Conservation (phyloP, 2,329 filamentous ascomycete genomes). For the Aspergillus carbonarius region DNA sequence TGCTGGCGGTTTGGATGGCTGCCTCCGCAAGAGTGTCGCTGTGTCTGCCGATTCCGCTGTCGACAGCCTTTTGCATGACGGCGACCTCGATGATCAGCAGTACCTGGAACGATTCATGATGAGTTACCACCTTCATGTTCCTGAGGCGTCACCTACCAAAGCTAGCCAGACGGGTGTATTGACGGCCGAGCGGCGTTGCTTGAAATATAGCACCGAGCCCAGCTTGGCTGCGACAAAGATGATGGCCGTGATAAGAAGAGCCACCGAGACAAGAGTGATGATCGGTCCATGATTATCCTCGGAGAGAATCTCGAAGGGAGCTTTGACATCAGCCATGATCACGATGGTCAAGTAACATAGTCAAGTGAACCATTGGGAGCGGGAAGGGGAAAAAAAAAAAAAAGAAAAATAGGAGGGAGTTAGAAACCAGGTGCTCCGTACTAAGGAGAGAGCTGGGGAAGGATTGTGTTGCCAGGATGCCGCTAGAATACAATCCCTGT, state of each 20-base stretch:
- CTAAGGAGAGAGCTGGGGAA: background rate
- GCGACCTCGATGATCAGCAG: conserved; percentile 9
- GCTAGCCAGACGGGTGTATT: conserved; percentile 17
- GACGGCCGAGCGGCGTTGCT: conserved; percentile 12
- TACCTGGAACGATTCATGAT: background rate
- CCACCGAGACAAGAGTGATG: conserved; percentile 14
- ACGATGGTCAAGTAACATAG: background rate
- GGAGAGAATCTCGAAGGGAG: conserved; percentile 11
- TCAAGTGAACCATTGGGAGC: background rate
- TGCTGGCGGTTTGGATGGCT: conserved; percentile 6
- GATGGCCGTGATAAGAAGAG: conserved; percentile 13
- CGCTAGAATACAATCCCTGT: background rate
- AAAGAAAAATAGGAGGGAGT: background rate
- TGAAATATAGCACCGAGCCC: conserved; percentile 17
- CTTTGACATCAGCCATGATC: conserved; percentile 8
- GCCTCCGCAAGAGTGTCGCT: background rate
- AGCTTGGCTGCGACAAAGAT: conserved; percentile 15
- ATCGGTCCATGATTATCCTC: conserved; percentile 12
- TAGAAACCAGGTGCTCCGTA: background rate
- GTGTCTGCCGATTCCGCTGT: conserved; percentile 15
- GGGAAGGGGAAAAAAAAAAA: too few species aligned
- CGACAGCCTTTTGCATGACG: conserved; percentile 13
- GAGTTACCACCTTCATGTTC: too few species aligned
- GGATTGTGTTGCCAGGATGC: too few species aligned
- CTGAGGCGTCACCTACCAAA: conserved; percentile 7